Base-by-base conservation (phyloP, 257 asterid genomes). In the Penstemon davidsonii region DNA sequence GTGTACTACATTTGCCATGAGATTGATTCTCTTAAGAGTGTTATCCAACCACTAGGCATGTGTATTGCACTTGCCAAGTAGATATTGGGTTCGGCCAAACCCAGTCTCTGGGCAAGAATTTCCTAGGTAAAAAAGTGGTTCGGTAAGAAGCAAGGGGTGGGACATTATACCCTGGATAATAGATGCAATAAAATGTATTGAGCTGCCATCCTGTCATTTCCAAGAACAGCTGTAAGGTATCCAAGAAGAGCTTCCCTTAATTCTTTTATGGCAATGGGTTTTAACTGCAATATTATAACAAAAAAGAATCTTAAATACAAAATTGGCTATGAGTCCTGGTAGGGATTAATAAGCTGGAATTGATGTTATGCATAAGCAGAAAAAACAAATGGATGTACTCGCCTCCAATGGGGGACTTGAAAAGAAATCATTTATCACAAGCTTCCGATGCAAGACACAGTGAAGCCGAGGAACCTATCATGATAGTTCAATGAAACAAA, bases 181-280 rank as follows among this genome's bases (percentile, higher is more conserved):
- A 93, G 88, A 77, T 93, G 99, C 68, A 93, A 78, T 70, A 90
- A 77, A 83, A 88, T 63, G 82, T 85, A 88, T 54, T 90, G 84
- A 78, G 99, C 97, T 77, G 96, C 92, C 70, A 93, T 68, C 64
- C 84, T 69, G 73, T 93, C 99, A 71, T 87, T 80, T 72, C 97
- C 99, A 60, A 93, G 95, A 77, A 85, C 80, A 68, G 81, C 68
- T 11, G 95, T 83, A 46, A 93, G 86, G 82, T 90, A 86, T 19
- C 83, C 79, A 58, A 88, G 62, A 72, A 93, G 88, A 62, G 90
- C 77, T 79, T 87, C 90, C 80, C 97, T 86, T 58, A 80, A 77
- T 67, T 83, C 92, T 77, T 73, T 88, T 68, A 83, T 79, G 68
- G 79, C 66, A 36, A 67, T 51, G 39, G 92, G 61, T 64, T 82